Evolutionary conservation across 257 asterid species (phyloP).

Genomic region (Handroanthus guayacan): DNA sequence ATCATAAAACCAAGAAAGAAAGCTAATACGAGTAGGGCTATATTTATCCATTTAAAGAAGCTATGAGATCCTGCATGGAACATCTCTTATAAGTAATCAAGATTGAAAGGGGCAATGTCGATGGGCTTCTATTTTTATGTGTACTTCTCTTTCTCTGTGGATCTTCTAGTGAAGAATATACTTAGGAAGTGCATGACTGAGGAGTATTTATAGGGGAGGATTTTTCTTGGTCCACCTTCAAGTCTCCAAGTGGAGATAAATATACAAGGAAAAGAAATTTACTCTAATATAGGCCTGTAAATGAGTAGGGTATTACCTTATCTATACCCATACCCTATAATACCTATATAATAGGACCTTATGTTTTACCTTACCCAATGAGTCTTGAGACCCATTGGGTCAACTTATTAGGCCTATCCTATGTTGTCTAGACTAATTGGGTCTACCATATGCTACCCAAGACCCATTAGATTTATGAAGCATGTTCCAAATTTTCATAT

Average conservation of each 20-base stretch:
- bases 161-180: constrained; percentile 6
- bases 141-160: constrained; percentile 14
- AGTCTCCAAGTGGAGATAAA: constrained; percentile 35
- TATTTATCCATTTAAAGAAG: constrained; percentile 48
- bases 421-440: no score
- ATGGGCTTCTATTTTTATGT: constrained; percentile 25
- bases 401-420: no score
- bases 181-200: neutral
- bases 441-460: no score
- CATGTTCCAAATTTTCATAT: no score
- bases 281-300: neutral
- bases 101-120: neutral
- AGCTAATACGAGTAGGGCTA: constrained; percentile 51
- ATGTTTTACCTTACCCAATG: no score
- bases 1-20: constrained; percentile 53
- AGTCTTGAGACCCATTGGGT: no score
- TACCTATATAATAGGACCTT: no score
- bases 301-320: no score
- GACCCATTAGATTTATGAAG: no score
- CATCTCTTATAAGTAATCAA: constrained; percentile 26
- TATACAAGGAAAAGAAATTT: constrained; percentile 28
- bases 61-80: constrained; percentile 37
- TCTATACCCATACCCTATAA: no score
- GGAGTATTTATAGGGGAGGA: constrained; percentile 10
- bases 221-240: constrained; percentile 8